Conservation (phyloP, 2,329 filamentous ascomycete genomes). For the Gaeumannomyces sp. region DNA sequence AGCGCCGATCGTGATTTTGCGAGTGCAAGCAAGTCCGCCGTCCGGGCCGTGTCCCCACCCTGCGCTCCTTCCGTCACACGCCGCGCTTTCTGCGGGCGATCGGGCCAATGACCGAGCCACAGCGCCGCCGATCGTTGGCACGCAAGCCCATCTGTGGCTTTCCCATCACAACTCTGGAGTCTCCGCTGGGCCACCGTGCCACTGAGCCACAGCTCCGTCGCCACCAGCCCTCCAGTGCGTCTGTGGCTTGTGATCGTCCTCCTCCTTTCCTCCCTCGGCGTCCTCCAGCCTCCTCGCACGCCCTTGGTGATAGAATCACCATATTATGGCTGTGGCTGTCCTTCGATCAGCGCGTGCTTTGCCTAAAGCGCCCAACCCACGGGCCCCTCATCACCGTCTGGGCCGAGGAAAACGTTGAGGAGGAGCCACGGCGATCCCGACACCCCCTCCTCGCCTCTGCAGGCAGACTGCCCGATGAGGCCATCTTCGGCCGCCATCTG, state of each 20-base stretch:
- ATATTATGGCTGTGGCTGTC: not conserved
- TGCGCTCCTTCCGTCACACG: no score
- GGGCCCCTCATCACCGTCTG: not conserved
- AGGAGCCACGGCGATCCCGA: not conserved
- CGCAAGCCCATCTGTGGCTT: not conserved
- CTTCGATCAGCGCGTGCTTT: not conserved
- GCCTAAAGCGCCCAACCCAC: not conserved
- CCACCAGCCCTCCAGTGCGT: not conserved
- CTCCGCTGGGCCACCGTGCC: no score
- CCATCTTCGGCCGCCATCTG: not conserved
- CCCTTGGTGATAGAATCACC: not conserved
- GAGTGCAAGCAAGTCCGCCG: not conserved
- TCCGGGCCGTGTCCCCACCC: not conserved
- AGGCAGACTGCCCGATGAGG: not conserved
- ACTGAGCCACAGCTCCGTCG: not conserved
- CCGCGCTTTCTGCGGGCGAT: not conserved
- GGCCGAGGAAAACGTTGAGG: not conserved
- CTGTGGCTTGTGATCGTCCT: not conserved
- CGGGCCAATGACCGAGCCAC: not conserved
- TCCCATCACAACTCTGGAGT: not conserved
- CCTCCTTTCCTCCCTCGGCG: not conserved
- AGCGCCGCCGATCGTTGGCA: not conserved
- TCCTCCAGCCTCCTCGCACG: not conserved
- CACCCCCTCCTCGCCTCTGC: not conserved
- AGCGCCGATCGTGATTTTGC: not conserved